Evolutionary conservation across 2,329 filamentous ascomycete genomes (phyloP), one percentile per base, ranked within the genome.

Genomic region (Dothideomycetidae sp.): DNA sequence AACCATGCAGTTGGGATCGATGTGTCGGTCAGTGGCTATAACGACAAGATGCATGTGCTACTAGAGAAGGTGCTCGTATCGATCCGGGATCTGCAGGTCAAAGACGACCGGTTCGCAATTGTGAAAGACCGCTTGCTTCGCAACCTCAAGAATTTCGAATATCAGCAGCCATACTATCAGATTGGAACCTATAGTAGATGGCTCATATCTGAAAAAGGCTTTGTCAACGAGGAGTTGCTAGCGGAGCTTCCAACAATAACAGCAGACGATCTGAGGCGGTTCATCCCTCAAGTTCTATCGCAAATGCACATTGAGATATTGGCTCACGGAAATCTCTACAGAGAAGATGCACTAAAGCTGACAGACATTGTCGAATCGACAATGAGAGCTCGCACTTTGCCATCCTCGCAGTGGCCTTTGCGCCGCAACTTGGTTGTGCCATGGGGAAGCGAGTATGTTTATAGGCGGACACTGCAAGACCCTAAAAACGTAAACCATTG

Each of bases 31-130:
- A 78, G 75, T 17, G 90, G 90, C 0, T 98, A 96, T 62, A 98
- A 94, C 49, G 90, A 98, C 59, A 98, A 98, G 63, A 75, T 98
- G 51, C 68, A 81, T 0, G 84, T 94, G 1, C 69, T 98, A 15
- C 61, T 98, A 32, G 84, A 96, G 53, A 90, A 93, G 54, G 82
- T 96, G 3, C 64, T 93, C 16, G 62, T 75, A 10, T 85, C 80
- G 7, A 81, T 94, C 70, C 75, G 82, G 35, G 81, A 93, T 49
- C 66, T 96, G 4, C 74, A 85, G 26, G 71, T 96, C 47, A 79
- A 77, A 44, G 71, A 82, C n/a, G 85, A 92, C 39, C 75, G 90
- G 2, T 98, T 96, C 53, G 73, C 80, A 33, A 85, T 96, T 48
- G 74, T 93, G 57, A 92, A 93, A 55, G 90, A 98, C 57, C 75